Evolutionary conservation across 208 protist species (phyloP).

Genomic region (Trypanosoma mega): DNA sequence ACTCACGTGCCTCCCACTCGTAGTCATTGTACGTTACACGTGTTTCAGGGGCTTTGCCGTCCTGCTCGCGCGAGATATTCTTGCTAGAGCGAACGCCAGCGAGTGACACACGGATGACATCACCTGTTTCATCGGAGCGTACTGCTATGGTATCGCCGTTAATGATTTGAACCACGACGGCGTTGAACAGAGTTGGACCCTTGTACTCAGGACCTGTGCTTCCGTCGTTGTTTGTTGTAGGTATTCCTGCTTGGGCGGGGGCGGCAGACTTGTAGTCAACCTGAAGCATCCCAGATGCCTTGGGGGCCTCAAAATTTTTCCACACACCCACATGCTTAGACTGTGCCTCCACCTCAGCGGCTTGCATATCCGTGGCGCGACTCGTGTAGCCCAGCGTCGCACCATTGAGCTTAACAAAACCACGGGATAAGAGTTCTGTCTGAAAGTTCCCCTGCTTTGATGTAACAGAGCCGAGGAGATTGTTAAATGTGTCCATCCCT

Average conservation of each 20-base stretch:
- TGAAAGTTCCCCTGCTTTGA: constrained; percentile 83
- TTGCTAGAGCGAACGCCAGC: constrained; percentile 80
- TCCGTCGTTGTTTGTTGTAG: constrained; percentile 47
- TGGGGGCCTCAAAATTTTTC: constrained; percentile 43
- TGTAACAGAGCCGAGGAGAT: constrained; percentile 79
- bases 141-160: constrained; percentile 82
- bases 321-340: constrained; percentile 55
- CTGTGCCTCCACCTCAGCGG: constrained; percentile 64
- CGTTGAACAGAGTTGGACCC: constrained; percentile 60
- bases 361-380: constrained; percentile 41
- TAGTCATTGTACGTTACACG: constrained; percentile 86
- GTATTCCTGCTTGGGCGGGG: constrained; percentile 31
- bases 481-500: constrained; percentile 71
- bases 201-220: constrained; percentile 51
- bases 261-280: constrained; percentile 18
- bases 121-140: constrained; percentile 44
- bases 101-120: constrained; percentile 68
- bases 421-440: constrained; percentile 78
- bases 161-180: constrained; percentile 75
- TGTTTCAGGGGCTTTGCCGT: constrained; percentile 74
- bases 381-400: constrained; percentile 46
- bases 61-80: constrained; percentile 77
- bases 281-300: constrained; percentile 1
- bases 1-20: constrained; percentile 87
- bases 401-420: constrained; percentile 69